Evolutionary conservation across 139 green algal genomes (phyloP), one percentile per base, ranked within the genome.

Genomic region (Chlamydomonas sp.): DNA sequence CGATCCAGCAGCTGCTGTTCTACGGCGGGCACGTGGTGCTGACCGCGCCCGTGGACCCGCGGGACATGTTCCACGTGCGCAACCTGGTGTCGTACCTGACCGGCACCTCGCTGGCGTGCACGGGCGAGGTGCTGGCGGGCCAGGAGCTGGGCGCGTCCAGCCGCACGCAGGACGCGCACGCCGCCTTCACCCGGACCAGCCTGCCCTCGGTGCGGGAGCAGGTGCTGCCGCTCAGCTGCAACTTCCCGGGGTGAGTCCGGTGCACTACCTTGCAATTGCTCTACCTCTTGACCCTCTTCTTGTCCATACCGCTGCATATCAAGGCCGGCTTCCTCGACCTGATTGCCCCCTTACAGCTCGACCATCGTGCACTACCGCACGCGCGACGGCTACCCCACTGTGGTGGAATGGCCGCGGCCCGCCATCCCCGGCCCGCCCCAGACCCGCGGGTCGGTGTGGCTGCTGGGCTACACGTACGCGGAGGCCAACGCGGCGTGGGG

Each of bases 191-290:
- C 3, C 61, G 72, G 62, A 1, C 62, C 9, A n/a, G 2, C 4
- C 66, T 85, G 4, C 79, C 66, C 2, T 20, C 57, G 9, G 15
- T 77, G 49, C 3, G 57, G 49, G 66, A n/a, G 2, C 12, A 77
- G 57, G 79, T 85, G 12, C 6, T 4, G 17, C 64, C 79, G 49
- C 66, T 85, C 66, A 77, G 66, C 1, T 85, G 79, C 57, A 85
- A 85, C 57, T 85, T 85, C 57, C 79, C 78, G 3, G 62, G 8
- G 78, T 82, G 7, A 61, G 78, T 4, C 3, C 5, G 3, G 71
- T 62, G 59, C 7, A 68, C 4, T 15, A 14, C 14, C 2, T 6
- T n/a, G 14, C 49, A 6, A 9, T 3, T 5, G 5, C 74, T 3
- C 57, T 8, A 5, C 74, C 18, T 18, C 57, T 63, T 20, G 49